Conservation (phyloP, 2,329 filamentous ascomycete genomes). For the Huntiella bhutanensis region DNA sequence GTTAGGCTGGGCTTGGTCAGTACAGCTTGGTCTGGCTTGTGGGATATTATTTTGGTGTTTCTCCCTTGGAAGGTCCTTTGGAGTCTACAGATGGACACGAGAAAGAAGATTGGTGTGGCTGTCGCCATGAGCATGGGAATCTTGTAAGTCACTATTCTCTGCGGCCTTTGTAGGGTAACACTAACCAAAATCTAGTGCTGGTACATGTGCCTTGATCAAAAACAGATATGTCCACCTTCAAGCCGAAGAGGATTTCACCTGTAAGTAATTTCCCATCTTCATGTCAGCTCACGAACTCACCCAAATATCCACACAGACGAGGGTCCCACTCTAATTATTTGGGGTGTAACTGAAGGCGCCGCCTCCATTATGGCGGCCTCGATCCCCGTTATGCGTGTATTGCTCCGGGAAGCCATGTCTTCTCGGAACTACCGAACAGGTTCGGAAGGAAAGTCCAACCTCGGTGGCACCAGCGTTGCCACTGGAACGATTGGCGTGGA, state of each 20-base stretch:
- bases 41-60: constrained; percentile 14
- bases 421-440: constrained; percentile 3
- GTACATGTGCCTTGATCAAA: constrained; percentile 9
- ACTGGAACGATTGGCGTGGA: constrained; percentile 1
- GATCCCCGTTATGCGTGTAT: constrained; percentile 4
- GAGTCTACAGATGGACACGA: constrained; percentile 15
- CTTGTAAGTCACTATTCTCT: constrained; percentile 13
- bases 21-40: constrained; percentile 12
- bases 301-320: neutral
- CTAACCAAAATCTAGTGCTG: constrained; percentile 1
- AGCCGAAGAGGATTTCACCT: constrained; percentile 6
- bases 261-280: neutral
- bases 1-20: constrained; percentile 7
- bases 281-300: neutral
- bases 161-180: neutral
- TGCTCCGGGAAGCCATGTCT: constrained; percentile 11
- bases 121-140: constrained; percentile 16
- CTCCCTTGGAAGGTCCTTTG: constrained; percentile 16
- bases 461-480: neutral
- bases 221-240: neutral
- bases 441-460: neutral
- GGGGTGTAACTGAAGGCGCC: constrained; percentile 12
- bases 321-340: constrained; percentile 11
- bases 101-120: constrained; percentile 16
- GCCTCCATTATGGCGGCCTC: constrained; percentile 13